These are phyloP conservation scores for Colletotrichum liriopes DNA, from an alignment of 2,329 filamentous ascomycete species.

Conservation along the genomic window DNA sequence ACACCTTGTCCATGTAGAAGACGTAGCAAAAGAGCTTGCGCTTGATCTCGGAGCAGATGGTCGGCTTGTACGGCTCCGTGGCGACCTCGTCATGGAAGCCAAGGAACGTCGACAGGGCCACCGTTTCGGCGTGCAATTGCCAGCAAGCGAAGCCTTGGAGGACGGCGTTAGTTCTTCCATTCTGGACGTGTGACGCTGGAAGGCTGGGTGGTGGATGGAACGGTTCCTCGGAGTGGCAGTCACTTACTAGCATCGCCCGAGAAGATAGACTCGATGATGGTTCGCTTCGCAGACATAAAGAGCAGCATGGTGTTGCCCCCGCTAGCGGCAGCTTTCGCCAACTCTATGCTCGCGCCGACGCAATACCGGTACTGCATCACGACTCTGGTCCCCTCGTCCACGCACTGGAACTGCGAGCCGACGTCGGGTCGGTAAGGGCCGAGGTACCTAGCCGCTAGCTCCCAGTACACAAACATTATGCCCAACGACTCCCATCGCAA, in stretches of 20 bases:
- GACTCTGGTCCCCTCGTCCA: conserved; percentile 33
- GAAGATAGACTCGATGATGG: conserved; percentile 52
- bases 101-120: conserved; percentile 48
- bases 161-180: neutral
- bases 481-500: conserved; percentile 63
- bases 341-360: conserved; percentile 46
- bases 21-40: conserved; percentile 51
- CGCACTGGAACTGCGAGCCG: neutral
- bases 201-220: too few species aligned
- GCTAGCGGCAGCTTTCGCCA: conserved; percentile 49
- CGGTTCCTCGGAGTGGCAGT: accelerated
- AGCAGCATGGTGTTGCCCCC: conserved; percentile 52
- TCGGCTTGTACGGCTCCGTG: conserved; percentile 44
- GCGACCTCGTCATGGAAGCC: conserved; percentile 46
- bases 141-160: conserved; percentile 29
- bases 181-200: neutral
- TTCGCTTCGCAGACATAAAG: conserved; percentile 50
- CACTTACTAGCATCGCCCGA: conserved; percentile 54
- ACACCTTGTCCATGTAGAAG: conserved; percentile 54
- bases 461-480: conserved; percentile 52
- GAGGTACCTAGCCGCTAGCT: conserved; percentile 33
- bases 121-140: conserved; percentile 51
- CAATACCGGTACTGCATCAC: conserved; percentile 44
- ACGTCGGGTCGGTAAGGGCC: conserved; percentile 33
- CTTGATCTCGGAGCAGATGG: conserved; percentile 50